phyloP scores from a whole-genome alignment of 257 asterid genomes.

The Echium plantagineum region DNA sequence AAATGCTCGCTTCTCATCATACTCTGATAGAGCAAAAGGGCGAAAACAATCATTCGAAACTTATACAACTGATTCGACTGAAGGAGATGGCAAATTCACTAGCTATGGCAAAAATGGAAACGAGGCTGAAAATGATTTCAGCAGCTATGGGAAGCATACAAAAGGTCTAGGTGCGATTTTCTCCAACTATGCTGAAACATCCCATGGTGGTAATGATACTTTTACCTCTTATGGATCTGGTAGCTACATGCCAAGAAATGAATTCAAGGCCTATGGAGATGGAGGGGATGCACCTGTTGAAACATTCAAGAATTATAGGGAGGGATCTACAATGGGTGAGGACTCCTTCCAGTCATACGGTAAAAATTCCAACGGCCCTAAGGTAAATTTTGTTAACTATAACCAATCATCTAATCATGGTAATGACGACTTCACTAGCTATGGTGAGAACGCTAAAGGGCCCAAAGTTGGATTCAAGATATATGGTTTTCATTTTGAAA shows the following conservation, averaged over 20 bases:
- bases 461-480: slow-evolving; percentile 3
- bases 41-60: neutral
- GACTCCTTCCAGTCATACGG: slow-evolving; percentile 7
- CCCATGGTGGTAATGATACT: neutral
- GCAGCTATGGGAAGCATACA: slow-evolving; percentile 5
- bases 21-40: slow-evolving; percentile 7
- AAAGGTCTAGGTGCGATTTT: neutral
- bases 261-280: slow-evolving; percentile 3
- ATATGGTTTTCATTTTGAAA: slow-evolving; percentile 4
- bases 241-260: slow-evolving; percentile 1
- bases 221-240: neutral
- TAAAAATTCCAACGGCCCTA: slow-evolving; percentile 1
- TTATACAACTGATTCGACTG: slow-evolving; percentile 6
- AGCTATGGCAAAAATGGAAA: slow-evolving; percentile 13
- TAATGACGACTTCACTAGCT: slow-evolving; percentile 8
- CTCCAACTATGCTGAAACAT: neutral
- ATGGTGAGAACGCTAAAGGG: neutral
- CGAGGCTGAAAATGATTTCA: slow-evolving; percentile 3
- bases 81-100: slow-evolving; percentile 2
- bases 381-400: slow-evolving; percentile 7
- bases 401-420: slow-evolving; percentile 8
- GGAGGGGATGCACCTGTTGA: neutral
- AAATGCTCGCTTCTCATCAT: slow-evolving; percentile 3
- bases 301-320: slow-evolving; percentile 2
- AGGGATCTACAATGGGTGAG: slow-evolving; percentile 4